Evolutionary conservation across 1,284 basidiomycete species (phyloP), one percentile per base, ranked within the genome.

Genomic region (Athelia psychrophila): DNA sequence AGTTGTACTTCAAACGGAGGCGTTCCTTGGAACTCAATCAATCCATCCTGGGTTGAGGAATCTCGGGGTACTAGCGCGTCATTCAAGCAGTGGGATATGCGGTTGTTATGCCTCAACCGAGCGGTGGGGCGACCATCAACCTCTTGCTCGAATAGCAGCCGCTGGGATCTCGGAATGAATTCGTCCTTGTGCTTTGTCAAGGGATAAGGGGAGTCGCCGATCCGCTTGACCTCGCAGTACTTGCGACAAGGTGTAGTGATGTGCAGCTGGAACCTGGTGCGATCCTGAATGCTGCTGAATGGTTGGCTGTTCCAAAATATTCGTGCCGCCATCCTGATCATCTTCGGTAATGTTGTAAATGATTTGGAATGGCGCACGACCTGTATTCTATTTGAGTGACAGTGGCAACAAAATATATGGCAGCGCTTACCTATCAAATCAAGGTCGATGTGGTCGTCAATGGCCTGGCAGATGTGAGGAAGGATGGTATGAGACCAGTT

Each of bases 121-220:
- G 87, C 93, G 5, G 83, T 84, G 47, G 91, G 95, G 23, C 88
- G 84, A 56, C 76, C 76, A 58, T 83, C 78, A 1, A 95, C 88
- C 59, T 89, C 81, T 68, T 96, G 94, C 67, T 94, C 90, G 58
- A 96, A 85, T 16, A 85, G 68, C 8, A 86, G 76, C 45, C 84
- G 71, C 63, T 86, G 71, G 42, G 79, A 71, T 54, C 84, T 81
- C 19, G 85, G 81, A 58, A 89, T 86, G 52, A 82, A 68, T n/a
- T 71, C 73, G 55, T 78, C 72, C 59, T 76, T 78, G 66, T 84
- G 79, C 59, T 84, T 82, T 15, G 77, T 75, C 33, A 88, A 75
- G 8, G 89, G 86, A 69, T 97, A 98, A n/a, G 89, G 82, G 0
- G 86, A 78, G 65, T 99, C 96, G 9, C 88, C 89, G 19, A 98